Base-by-base conservation (phyloP, 257 asterid genomes). In the Verbascum thapsus region DNA sequence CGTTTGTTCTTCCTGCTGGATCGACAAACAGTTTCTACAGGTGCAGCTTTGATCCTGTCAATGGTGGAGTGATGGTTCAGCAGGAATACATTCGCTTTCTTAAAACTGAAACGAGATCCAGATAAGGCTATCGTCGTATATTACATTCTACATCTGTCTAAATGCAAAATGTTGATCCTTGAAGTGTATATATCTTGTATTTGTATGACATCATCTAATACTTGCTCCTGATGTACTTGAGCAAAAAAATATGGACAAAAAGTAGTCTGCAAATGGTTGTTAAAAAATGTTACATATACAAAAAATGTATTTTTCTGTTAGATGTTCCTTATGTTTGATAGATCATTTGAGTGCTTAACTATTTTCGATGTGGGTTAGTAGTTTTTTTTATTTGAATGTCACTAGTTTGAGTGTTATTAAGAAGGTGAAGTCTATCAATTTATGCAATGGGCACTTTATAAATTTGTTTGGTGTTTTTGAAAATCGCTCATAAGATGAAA, bases 21-120 rank as follows among this genome's bases (percentile, higher is more conserved):
- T 22, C 63, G 39, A 40, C 68, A 10, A 59, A 39, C 87, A 88
- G 98, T 82, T 91, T 86, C 86, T 83, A 84, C 68, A 81, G 83
- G 81, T 91, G 90, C 87, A 80, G 90, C 72, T 86, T 88, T 54
- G 95, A 91, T 81, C 85, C 85, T 18, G 89, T 81, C 39, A 86
- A 83, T 17, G 95, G 98, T 70, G 96, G 96, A 57, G 74, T 63
- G 32, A 91, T 91, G 98, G 88, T 74, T 77, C 95, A 84, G 76
- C 95, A 69, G 60, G 96, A 91, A 73, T 76, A 78, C 62, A 68
- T 81, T 52, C 82, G 76, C 59, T 91, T 91, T 76, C 84, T 88
- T 53, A 77, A 80, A 76, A 71, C 91, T 40, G 91, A 81, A 67
- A 86, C 75, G 26, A 66, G 81, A 53, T 26, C 79, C 20, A 62